These are phyloP conservation scores for Ophiosphaerella korrae DNA, from an alignment of 2,329 filamentous ascomycete species.

Conservation along the genomic window DNA sequence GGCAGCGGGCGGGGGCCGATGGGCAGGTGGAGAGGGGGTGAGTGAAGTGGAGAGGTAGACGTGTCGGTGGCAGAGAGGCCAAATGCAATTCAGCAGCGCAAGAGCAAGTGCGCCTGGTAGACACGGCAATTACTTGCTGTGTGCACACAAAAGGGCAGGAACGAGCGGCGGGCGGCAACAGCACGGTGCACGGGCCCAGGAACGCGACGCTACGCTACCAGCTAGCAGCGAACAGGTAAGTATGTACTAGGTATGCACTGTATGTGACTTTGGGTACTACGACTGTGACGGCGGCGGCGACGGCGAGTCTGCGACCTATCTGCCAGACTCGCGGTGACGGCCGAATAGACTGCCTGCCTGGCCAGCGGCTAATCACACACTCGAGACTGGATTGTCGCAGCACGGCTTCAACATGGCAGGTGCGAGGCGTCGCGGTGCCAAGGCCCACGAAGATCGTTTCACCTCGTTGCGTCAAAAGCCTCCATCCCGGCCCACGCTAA, in stretches of 20 bases:
- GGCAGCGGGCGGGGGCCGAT: too few species aligned
- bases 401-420: constrained; percentile 8
- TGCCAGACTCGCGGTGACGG: too few species aligned
- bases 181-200: constrained; percentile 24
- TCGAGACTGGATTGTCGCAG: constrained; percentile 4
- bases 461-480: constrained; percentile 11
- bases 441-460: constrained; percentile 21
- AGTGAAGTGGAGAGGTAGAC: background rate
- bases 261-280: background rate
- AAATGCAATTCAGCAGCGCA: too few species aligned
- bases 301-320: background rate
- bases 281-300: background rate
- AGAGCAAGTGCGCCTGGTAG: too few species aligned
- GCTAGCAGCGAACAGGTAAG: too few species aligned
- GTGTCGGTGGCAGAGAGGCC: too few species aligned
- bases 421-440: constrained; percentile 11
- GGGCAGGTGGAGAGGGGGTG: background rate
- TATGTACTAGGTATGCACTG: too few species aligned
- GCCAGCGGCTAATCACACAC: constrained; percentile 5
- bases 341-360: too few species aligned
- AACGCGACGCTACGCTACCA: constrained; percentile 16
- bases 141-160: constrained; percentile 23
- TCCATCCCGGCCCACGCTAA: constrained; percentile 5
- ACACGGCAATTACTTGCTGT: background rate
- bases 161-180: constrained; percentile 25